phyloP scores from a whole-genome alignment of 139 green algal genomes.

The Chlamydomonas urium region DNA sequence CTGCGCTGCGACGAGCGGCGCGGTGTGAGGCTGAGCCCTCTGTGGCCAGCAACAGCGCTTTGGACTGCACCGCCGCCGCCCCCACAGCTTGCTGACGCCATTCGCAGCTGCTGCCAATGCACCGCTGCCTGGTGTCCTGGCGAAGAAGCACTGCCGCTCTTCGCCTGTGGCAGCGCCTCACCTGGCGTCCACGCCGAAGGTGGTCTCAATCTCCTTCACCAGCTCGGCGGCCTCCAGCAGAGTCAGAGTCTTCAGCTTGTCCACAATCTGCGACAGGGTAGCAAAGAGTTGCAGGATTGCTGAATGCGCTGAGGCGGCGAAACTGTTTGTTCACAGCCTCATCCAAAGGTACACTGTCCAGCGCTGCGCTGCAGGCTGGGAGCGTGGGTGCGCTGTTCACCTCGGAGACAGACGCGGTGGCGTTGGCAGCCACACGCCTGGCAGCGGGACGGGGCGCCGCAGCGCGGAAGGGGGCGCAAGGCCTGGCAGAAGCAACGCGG shows the following conservation, averaged over 20 bases:
- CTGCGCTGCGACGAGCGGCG: no score
- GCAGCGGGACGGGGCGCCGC: neutral
- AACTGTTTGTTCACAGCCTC: neutral
- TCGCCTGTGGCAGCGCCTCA: neutral
- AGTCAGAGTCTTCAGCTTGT: slow-evolving; percentile 66
- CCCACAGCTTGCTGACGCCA: no score
- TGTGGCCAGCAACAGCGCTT: no score
- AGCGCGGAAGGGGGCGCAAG: slow-evolving; percentile 5
- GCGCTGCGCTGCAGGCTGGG: neutral
- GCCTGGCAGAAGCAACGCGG: neutral
- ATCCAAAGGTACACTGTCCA: neutral
- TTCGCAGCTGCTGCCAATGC: no score
- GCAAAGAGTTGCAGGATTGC: neutral
- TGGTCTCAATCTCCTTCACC: slow-evolving; percentile 60
- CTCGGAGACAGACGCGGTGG: slow-evolving; percentile 4
- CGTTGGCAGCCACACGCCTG: neutral
- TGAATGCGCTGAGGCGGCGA: neutral
- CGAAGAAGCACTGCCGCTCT: no score
- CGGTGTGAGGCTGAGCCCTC: no score
- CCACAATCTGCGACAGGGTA: slow-evolving; percentile 35
- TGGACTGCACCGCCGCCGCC: no score
- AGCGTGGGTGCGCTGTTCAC: neutral
- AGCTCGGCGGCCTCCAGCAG: slow-evolving; percentile 64
- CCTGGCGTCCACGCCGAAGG: slow-evolving; percentile 54
- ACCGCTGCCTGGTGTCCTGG: no score